These are phyloP conservation scores for Ceratocystis colombiana DNA, from an alignment of 2,329 filamentous ascomycete species.

Conservation along the genomic window DNA sequence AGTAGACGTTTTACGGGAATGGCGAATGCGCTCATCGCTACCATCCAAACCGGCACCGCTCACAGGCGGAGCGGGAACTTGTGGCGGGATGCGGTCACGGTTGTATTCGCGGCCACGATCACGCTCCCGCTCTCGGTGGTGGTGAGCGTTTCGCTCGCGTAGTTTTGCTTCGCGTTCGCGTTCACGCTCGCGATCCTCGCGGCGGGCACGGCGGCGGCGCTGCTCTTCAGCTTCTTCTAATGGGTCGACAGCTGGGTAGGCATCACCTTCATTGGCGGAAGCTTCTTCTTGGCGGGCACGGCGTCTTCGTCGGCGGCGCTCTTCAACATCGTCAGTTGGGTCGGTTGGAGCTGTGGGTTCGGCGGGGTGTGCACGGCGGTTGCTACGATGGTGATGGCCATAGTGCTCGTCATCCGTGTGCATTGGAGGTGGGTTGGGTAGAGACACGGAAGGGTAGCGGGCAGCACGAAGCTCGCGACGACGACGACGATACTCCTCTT, in stretches of 20 bases:
- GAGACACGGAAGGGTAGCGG: neutral
- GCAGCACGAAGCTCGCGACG: constrained; percentile 43
- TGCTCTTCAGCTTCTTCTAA: constrained; percentile 36
- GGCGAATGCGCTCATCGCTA: constrained; percentile 37
- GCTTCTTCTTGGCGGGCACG: constrained; percentile 31
- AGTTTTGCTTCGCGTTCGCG: constrained; percentile 25
- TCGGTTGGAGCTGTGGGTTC: constrained; percentile 27
- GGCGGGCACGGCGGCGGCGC: constrained; percentile 37
- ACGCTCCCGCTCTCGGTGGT: constrained; percentile 12
- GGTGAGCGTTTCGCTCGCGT: constrained; percentile 7
- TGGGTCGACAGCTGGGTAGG: constrained; percentile 26
- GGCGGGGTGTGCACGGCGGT: constrained; percentile 27
- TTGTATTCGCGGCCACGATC: constrained; percentile 28
- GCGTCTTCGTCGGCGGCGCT: constrained; percentile 26
- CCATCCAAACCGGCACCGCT: constrained; percentile 34
- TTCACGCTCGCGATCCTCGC: constrained; percentile 36
- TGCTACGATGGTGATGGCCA: constrained; percentile 35
- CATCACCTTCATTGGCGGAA: constrained; percentile 38
- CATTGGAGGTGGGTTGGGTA: constrained; percentile 28
- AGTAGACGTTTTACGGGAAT: constrained; percentile 35
- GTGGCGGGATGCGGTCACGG: constrained; percentile 30
- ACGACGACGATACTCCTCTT: constrained; percentile 45
- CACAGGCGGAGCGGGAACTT: constrained; percentile 26
- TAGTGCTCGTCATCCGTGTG: constrained; percentile 37
- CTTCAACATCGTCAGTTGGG: constrained; percentile 18